These are phyloP conservation scores for Huntiella decipiens DNA, from an alignment of 2,329 filamentous ascomycete species.

Conservation along the genomic window DNA sequence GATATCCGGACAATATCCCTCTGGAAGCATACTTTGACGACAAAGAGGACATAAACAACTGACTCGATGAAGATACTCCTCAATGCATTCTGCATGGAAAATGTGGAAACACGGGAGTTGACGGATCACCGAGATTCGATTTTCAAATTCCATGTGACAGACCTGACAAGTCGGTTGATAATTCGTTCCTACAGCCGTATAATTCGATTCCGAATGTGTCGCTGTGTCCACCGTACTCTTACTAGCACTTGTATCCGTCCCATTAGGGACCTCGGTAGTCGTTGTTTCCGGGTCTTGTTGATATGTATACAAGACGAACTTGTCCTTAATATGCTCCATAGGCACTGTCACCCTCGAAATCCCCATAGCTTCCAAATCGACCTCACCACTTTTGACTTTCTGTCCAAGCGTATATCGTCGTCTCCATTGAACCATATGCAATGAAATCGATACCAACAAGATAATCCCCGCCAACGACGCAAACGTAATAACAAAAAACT, in stretches of 20 bases:
- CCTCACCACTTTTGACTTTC: constrained; percentile 57
- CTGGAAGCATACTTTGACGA: constrained; percentile 63
- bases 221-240: constrained; percentile 12
- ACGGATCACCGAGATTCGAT: constrained; percentile 52
- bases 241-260: constrained; percentile 11
- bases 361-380: constrained; percentile 70
- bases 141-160: constrained; percentile 64
- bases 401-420: constrained; percentile 48
- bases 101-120: constrained; percentile 83
- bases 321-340: constrained; percentile 42
- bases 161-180: constrained; percentile 78
- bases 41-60: constrained; percentile 84
- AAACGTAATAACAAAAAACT: constrained; percentile 53
- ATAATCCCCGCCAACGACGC: constrained; percentile 53
- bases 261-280: constrained; percentile 8
- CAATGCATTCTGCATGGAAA: constrained; percentile 83
- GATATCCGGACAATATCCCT: constrained; percentile 45
- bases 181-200: constrained; percentile 26
- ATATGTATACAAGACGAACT: constrained; percentile 64
- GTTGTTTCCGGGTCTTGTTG: constrained; percentile 31
- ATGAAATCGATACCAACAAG: constrained; percentile 43
- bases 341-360: constrained; percentile 71
- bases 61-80: constrained; percentile 57
- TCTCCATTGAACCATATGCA: constrained; percentile 59
- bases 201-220: constrained; percentile 10